These are phyloP conservation scores for Glycine latifolia DNA, from an alignment of 306 rosid genomes.

Conservation along the genomic window DNA sequence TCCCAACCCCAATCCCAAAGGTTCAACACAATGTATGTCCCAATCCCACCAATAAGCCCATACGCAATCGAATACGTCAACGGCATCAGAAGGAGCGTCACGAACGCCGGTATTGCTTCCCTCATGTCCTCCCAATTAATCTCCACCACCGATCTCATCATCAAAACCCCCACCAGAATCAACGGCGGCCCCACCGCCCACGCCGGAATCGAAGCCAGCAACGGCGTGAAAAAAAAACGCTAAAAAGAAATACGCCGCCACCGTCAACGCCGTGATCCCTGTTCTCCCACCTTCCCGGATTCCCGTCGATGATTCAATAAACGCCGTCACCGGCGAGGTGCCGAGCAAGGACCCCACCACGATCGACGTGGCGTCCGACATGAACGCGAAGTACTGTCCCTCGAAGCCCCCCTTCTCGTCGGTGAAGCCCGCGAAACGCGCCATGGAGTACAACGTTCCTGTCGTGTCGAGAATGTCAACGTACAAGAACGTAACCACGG, in stretches of 20 bases:
- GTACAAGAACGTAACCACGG: conserved; percentile 79
- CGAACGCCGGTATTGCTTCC: conserved; percentile 92
- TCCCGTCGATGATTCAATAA: conserved; percentile 90
- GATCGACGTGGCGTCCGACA: conserved; percentile 97
- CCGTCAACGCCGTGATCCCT: conserved; percentile 87
- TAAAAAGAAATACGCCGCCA: conserved; percentile 67
- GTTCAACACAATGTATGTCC: conserved; percentile 75
- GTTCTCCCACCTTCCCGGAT: conserved; percentile 93
- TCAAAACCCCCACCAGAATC: conserved; percentile 91
- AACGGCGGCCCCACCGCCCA: conserved; percentile 99
- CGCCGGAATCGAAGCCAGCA: conserved; percentile 93
- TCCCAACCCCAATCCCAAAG: conserved; percentile 70
- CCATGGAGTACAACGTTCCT: conserved; percentile 92
- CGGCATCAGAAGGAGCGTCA: conserved; percentile 85
- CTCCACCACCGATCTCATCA: conserved; percentile 96
- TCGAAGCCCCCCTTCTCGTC: conserved; percentile 79
- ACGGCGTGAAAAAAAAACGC: conserved; percentile 93
- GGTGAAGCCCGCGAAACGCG: conserved; percentile 84
- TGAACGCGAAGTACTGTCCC: conserved; percentile 93
- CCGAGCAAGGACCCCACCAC: conserved; percentile 87
- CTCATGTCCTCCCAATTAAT: conserved; percentile 92
- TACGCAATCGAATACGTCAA: conserved; percentile 90
- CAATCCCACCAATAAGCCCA: conserved; percentile 91
- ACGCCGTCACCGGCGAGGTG: conserved; percentile 93
- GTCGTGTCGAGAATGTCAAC: conserved; percentile 92